These are phyloP conservation scores for Cordyceps pruinosa DNA, from an alignment of 2,329 filamentous ascomycete species.

Conservation along the genomic window DNA sequence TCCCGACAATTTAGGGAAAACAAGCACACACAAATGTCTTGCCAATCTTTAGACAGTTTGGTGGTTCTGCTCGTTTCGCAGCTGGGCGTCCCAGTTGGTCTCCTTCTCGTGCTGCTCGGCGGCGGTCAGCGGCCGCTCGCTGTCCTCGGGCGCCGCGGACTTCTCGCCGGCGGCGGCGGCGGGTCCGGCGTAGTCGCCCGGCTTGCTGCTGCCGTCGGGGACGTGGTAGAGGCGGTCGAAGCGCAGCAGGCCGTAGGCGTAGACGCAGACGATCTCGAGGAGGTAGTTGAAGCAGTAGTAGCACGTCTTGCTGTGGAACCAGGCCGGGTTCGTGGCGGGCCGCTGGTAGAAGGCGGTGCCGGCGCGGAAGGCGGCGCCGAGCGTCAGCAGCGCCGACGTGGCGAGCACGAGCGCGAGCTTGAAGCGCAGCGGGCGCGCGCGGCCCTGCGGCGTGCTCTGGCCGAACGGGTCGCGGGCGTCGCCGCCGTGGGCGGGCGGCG, in stretches of 20 bases:
- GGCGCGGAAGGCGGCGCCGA: slow-evolving; percentile 64
- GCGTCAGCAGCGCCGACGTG: slow-evolving; percentile 51
- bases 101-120: slow-evolving; percentile 15
- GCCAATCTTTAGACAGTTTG: slow-evolving; percentile 16
- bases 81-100: slow-evolving; percentile 18
- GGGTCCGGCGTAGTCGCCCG: slow-evolving; percentile 41
- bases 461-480: slow-evolving; percentile 47
- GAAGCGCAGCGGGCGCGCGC: slow-evolving; percentile 52
- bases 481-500: too few species aligned
- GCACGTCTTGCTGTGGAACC: slow-evolving; percentile 62
- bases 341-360: slow-evolving; percentile 49
- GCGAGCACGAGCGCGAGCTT: slow-evolving; percentile 61
- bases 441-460: slow-evolving; percentile 51
- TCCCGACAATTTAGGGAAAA: too few species aligned
- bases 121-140: slow-evolving; percentile 18
- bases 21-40: background rate
- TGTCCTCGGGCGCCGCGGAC: slow-evolving; percentile 21
- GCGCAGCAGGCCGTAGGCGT: slow-evolving; percentile 57
- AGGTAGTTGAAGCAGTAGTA: slow-evolving; percentile 78
- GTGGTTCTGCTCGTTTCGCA: slow-evolving; percentile 16
- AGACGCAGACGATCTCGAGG: slow-evolving; percentile 65
- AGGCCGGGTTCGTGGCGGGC: slow-evolving; percentile 49
- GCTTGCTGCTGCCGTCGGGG: slow-evolving; percentile 59
- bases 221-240: slow-evolving; percentile 72
- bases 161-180: background rate